Evolutionary conservation across 768 basidiomycete genomes (phyloP).

Genomic region (Mycena leptocephala): DNA sequence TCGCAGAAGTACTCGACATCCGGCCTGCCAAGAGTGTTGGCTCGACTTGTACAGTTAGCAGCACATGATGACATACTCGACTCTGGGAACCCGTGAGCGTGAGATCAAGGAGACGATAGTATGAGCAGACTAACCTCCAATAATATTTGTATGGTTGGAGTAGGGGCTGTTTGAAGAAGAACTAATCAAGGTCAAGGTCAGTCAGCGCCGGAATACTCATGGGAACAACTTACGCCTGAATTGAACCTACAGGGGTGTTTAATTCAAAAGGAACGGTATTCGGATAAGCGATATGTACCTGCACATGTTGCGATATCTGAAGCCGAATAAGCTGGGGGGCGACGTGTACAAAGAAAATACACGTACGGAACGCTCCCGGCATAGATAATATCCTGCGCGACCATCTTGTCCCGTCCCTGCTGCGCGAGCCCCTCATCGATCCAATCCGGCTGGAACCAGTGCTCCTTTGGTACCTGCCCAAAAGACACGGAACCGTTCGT

Average conservation of each 20-base stretch:
- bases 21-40: slow-evolving; percentile 64
- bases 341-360: neutral
- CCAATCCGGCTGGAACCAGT: slow-evolving; percentile 84
- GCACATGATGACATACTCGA: slow-evolving; percentile 53
- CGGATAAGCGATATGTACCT: slow-evolving; percentile 4
- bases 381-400: slow-evolving; percentile 56
- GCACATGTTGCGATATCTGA: slow-evolving; percentile 85
- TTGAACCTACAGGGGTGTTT: slow-evolving; percentile 64
- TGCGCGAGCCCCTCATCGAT: slow-evolving; percentile 79
- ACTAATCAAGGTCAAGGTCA: slow-evolving; percentile 55
- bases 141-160: slow-evolving; percentile 83
- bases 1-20: slow-evolving; percentile 86
- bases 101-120: neutral
- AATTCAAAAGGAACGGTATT: neutral
- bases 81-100: slow-evolving; percentile 32
- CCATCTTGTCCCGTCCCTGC: slow-evolving; percentile 49
- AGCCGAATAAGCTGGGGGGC: slow-evolving; percentile 35
- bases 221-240: slow-evolving; percentile 66
- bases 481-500: slow-evolving; percentile 48
- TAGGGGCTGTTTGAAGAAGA: slow-evolving; percentile 84
- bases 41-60: neutral
- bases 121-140: slow-evolving; percentile 68
- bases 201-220: slow-evolving; percentile 52
- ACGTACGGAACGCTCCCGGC: slow-evolving; percentile 57
- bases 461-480: slow-evolving; percentile 70